Evolutionary conservation across 2,329 filamentous ascomycete genomes (phyloP), one percentile per base, ranked within the genome.

Genomic region (Botrytis paeoniae): DNA sequence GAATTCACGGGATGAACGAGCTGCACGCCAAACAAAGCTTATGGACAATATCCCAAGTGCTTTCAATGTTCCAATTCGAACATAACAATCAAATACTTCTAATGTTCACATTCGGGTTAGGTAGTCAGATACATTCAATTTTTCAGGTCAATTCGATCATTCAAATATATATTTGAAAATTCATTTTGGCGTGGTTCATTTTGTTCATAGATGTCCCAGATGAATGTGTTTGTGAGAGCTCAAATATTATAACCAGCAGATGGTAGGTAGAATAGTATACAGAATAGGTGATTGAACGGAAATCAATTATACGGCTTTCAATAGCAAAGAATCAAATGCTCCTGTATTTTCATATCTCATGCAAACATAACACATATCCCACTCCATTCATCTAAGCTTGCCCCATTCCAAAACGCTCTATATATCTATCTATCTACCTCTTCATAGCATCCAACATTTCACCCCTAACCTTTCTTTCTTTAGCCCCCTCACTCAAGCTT

Each of bases 401-500:
- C 48, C 48, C 32, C 4, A n/a, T 32, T 41, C 39, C n/a, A 12
- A 32, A 37, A 61, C 25, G 14, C 14, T 29, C 51, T 57, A 9
- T 45, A 37, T 16, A 32, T 41, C 35, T 41, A 29, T 18, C 39
- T 60, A 45, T 68, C 51, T 73, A 79, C 75, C 78, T 75, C 73
- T 80, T 80, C 82, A 88, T 87, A 39, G 85, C 85, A 78, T 85
- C 89, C 79, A 98, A 97, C 84, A 98, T 91, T 84, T 98, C 95
- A 79, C 91, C 87, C 83, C 98, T 96, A 73, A 93, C 91, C 78
- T 94, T 93, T 75, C 93, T 89, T 77, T 98, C 95, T 80, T 88
- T 89, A 80, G 93, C 94, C 57, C 91, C 90, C 83, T 97, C 94
- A 76, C 93, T 97, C 82, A 98, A 84, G 75, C 92, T 91, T 69